Evolutionary conservation across 2,329 filamentous ascomycete genomes (phyloP).

Genomic region (Niveomyces coronatus): DNA sequence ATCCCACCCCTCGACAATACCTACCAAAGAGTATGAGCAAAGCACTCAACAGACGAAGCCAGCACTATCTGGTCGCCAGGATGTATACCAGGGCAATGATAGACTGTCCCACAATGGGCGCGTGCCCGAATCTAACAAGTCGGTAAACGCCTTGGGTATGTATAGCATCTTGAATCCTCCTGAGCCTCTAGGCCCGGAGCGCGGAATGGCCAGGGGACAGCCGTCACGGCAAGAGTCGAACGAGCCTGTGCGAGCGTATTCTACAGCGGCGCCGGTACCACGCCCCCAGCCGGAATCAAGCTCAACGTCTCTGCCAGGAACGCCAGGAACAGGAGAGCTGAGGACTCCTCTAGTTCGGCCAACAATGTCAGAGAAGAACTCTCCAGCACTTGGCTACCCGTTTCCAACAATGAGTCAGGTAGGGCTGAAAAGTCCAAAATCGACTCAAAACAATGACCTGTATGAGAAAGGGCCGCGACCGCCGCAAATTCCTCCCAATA

Average conservation of each 20-base stretch:
- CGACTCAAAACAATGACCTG: slow-evolving; percentile 16
- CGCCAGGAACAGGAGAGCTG: slow-evolving; percentile 18
- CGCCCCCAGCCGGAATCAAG: slow-evolving; percentile 19
- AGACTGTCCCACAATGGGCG: slow-evolving; percentile 10
- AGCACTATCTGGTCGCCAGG: slow-evolving; percentile 12
- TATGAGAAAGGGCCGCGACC: slow-evolving; percentile 17
- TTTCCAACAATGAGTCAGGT: slow-evolving; percentile 21
- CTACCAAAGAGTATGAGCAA: slow-evolving; percentile 28
- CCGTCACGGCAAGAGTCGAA: slow-evolving; percentile 15
- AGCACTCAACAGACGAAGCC: slow-evolving; percentile 11
- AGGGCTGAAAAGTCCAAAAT: slow-evolving; percentile 22
- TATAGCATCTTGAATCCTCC: slow-evolving; percentile 29
- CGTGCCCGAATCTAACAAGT: slow-evolving; percentile 16
- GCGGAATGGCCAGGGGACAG: slow-evolving; percentile 11
- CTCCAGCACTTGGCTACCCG: slow-evolving; percentile 20
- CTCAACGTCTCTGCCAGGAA: slow-evolving; percentile 24
- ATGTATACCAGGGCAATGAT: slow-evolving; percentile 16
- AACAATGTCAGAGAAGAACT: slow-evolving; percentile 21
- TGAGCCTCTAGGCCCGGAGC: slow-evolving; percentile 17
- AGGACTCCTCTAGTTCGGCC: slow-evolving; percentile 19
- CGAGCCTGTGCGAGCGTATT: slow-evolving; percentile 13
- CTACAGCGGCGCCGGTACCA: slow-evolving; percentile 14
- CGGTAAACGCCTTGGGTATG: slow-evolving; percentile 23
- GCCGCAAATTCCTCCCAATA: slow-evolving; percentile 13
- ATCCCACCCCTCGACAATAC: slow-evolving; percentile 39